Conservation (phyloP, 306 rosid species). For the Lathyrus aphaca region DNA sequence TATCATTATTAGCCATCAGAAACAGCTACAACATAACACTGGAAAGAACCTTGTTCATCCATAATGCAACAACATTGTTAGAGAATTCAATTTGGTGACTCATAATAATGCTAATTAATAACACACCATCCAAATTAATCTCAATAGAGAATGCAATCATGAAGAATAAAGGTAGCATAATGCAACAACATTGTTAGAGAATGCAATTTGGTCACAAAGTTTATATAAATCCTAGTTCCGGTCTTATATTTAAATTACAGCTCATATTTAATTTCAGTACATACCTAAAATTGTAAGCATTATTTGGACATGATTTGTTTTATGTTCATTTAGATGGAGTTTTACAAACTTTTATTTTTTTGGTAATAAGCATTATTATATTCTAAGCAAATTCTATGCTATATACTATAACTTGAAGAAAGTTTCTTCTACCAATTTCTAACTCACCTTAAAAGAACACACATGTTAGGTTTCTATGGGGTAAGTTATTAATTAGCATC, state of each 20-base stretch:
- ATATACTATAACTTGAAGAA: not conserved
- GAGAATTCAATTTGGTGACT: too few species aligned
- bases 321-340: slow-evolving; percentile 37
- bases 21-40: too few species aligned
- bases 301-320: slow-evolving; percentile 57
- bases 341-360: slow-evolving; percentile 37
- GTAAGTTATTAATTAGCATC: not conserved
- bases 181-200: too few species aligned
- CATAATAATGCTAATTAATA: too few species aligned
- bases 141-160: too few species aligned
- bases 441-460: not conserved
- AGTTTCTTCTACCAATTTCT: slow-evolving; percentile 16
- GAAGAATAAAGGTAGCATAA: too few species aligned
- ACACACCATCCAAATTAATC: too few species aligned
- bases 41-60: too few species aligned
- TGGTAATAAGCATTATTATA: slow-evolving; percentile 30
- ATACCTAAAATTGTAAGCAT: slow-evolving; percentile 54
- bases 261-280: slow-evolving; percentile 49
- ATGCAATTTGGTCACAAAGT: slow-evolving; percentile 47
- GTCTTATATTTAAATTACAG: slow-evolving; percentile 44
- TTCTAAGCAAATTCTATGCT: slow-evolving; percentile 13
- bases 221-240: slow-evolving; percentile 43
- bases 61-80: too few species aligned
- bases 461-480: not conserved
- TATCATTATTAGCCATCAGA: too few species aligned